Conservation (phyloP, 2,329 filamentous ascomycete genomes). For the Phyllosticta citrichinensis region DNA sequence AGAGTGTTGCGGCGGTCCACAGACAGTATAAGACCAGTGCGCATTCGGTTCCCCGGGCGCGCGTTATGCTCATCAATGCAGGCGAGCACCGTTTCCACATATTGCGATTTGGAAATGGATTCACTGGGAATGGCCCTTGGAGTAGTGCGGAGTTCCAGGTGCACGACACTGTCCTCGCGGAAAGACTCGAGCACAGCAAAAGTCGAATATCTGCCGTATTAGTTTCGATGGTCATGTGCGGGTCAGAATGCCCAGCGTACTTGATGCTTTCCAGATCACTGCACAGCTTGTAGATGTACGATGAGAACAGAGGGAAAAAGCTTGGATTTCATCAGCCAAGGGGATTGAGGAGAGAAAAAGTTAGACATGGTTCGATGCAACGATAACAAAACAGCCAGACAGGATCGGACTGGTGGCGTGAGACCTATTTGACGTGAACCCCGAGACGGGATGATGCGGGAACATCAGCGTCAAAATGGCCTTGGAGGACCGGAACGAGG, state of each 20-base stretch:
- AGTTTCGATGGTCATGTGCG: not conserved
- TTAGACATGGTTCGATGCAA: not conserved
- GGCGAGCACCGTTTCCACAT: slow-evolving; percentile 56
- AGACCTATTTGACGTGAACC: not conserved
- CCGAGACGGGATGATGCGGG: not conserved
- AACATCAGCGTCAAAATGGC: not conserved
- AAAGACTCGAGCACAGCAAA: slow-evolving; percentile 50
- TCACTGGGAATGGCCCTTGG: slow-evolving; percentile 52
- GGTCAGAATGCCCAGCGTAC: slow-evolving; percentile 32
- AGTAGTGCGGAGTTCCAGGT: slow-evolving; percentile 73
- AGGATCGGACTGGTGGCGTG: not conserved
- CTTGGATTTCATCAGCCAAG: slow-evolving; percentile 22
- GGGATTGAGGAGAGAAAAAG: not conserved
- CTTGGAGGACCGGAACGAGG: not conserved
- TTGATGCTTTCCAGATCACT: slow-evolving; percentile 50
- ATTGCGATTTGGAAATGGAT: slow-evolving; percentile 50
- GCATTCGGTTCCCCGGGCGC: slow-evolving; percentile 35
- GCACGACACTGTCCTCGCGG: slow-evolving; percentile 59
- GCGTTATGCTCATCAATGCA: slow-evolving; percentile 47
- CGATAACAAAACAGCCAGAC: not conserved
- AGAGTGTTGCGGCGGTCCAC: slow-evolving; percentile 57
- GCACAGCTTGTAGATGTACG: slow-evolving; percentile 69
- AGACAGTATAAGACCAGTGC: slow-evolving; percentile 59
- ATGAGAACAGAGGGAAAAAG: slow-evolving; percentile 70
- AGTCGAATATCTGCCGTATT: slow-evolving; percentile 49